Evolutionary conservation across 2,329 filamentous ascomycete species (phyloP).

Genomic region (Xylaria sp.): DNA sequence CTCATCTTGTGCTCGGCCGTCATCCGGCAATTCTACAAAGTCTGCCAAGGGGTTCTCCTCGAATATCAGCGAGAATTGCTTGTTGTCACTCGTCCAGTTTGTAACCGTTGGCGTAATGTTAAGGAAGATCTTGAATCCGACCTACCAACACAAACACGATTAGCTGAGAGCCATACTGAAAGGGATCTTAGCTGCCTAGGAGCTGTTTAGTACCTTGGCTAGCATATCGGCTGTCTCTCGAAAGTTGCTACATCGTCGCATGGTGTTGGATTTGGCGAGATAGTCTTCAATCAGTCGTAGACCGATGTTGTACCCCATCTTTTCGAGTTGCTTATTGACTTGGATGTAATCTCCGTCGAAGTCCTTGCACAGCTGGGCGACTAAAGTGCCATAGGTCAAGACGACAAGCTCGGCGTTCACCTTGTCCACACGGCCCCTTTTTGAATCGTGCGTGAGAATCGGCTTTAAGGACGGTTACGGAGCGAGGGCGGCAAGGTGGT

Average conservation of each 20-base stretch:
- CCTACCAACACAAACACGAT: conserved; percentile 60
- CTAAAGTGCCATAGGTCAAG: conserved; percentile 96
- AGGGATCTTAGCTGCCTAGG: neutral
- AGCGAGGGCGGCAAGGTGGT: conserved; percentile 4
- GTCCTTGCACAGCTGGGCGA: conserved; percentile 95
- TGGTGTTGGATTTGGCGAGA: conserved; percentile 91
- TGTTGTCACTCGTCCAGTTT: conserved; percentile 96
- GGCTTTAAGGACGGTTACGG: conserved; percentile 10
- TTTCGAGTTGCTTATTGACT: conserved; percentile 97
- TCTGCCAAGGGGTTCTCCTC: conserved; percentile 97
- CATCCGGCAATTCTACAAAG: conserved; percentile 96
- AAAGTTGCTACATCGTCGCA: conserved; percentile 91
- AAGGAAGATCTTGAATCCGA: conserved; percentile 98
- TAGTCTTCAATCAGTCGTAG: conserved; percentile 97
- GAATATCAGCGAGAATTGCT: conserved; percentile 95
- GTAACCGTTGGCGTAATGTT: conserved; percentile 94
- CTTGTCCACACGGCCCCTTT: conserved; percentile 93
- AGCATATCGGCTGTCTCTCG: conserved; percentile 97
- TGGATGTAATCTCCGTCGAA: conserved; percentile 93
- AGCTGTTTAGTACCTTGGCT: conserved; percentile 71
- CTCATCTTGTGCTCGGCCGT: conserved; percentile 94
- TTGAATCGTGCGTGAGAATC: conserved; percentile 34
- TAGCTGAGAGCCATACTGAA: conserved; percentile 28
- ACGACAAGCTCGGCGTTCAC: conserved; percentile 98
- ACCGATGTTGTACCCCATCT: conserved; percentile 99